Conservation (phyloP, 805 yeast genomes). For the Aciculoconidium aculeatum region DNA sequence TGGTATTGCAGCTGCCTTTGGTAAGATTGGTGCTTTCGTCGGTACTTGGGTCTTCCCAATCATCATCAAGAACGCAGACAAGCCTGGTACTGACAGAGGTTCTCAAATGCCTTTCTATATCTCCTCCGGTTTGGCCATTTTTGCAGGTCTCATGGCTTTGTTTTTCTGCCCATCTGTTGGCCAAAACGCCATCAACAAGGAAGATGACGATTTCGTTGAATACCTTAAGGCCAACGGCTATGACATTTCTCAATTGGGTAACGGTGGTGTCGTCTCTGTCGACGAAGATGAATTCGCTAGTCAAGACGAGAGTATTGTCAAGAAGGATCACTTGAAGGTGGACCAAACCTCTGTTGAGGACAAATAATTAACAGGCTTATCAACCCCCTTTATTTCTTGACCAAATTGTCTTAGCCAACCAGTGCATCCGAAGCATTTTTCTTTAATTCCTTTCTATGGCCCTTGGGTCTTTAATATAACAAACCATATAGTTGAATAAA, state of each 20-base stretch:
- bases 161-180: constrained; percentile 74
- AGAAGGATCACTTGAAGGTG: neutral
- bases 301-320: neutral
- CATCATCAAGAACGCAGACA: constrained; percentile 56
- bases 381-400: no score
- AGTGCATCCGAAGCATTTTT: no score
- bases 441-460: no score
- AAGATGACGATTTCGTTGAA: constrained; percentile 64
- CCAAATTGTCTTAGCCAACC: no score
- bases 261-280: constrained; percentile 9
- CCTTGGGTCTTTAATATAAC: no score
- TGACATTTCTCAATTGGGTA: constrained; percentile 57
- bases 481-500: no score
- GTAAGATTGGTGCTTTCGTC: constrained; percentile 86
- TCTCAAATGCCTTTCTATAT: constrained; percentile 75
- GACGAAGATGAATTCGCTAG: constrained; percentile 1
- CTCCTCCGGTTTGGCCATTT: constrained; percentile 66
- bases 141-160: constrained; percentile 62
- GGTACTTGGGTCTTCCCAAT: constrained; percentile 86
- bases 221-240: constrained; percentile 65
- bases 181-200: constrained; percentile 73
- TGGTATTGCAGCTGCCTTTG: constrained; percentile 85
- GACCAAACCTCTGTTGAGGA: neutral
- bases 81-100: constrained; percentile 46
- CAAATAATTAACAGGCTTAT: no score